phyloP scores from a whole-genome alignment of 2,329 filamentous ascomycete species.

The Cladosporium halotolerans region DNA sequence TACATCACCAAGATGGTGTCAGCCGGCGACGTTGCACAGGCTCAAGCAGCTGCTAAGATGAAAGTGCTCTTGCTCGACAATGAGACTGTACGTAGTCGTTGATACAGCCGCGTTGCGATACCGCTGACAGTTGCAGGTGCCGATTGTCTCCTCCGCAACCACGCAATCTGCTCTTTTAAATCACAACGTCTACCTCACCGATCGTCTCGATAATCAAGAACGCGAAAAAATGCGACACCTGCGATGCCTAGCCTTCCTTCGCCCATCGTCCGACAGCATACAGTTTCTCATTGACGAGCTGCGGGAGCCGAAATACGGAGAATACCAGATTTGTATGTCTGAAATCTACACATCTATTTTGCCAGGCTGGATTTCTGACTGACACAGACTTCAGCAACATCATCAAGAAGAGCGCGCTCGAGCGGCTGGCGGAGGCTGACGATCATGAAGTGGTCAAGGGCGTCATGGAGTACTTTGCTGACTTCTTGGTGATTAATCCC shows the following conservation, averaged over 20 bases:
- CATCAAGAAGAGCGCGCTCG: slow-evolving; percentile 89
- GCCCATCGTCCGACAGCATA: slow-evolving; percentile 86
- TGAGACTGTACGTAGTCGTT: slow-evolving; percentile 62
- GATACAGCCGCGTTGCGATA: slow-evolving; percentile 13
- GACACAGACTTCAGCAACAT: slow-evolving; percentile 83
- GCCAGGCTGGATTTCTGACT: slow-evolving; percentile 24
- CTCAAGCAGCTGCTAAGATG: slow-evolving; percentile 74
- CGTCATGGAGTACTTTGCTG: slow-evolving; percentile 93
- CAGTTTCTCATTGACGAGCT: slow-evolving; percentile 93
- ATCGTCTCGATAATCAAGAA: slow-evolving; percentile 81
- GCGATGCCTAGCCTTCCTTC: slow-evolving; percentile 84
- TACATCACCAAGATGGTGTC: slow-evolving; percentile 97
- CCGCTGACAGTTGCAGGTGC: slow-evolving; percentile 49
- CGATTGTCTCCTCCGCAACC: slow-evolving; percentile 88
- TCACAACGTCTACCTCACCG: slow-evolving; percentile 96
- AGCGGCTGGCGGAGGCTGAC: slow-evolving; percentile 90
- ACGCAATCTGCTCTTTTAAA: slow-evolving; percentile 92
- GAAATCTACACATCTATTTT: slow-evolving; percentile 13
- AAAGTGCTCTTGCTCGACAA: slow-evolving; percentile 92
- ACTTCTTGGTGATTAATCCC: slow-evolving; percentile 91
- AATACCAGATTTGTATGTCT: slow-evolving; percentile 74
- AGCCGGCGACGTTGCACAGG: slow-evolving; percentile 56
- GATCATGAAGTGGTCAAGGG: slow-evolving; percentile 93
- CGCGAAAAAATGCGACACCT: slow-evolving; percentile 98
- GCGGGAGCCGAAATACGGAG: slow-evolving; percentile 91